phyloP scores from a whole-genome alignment of 108 stramenopile genomes.

The Stephanodiscus minutulus region DNA sequence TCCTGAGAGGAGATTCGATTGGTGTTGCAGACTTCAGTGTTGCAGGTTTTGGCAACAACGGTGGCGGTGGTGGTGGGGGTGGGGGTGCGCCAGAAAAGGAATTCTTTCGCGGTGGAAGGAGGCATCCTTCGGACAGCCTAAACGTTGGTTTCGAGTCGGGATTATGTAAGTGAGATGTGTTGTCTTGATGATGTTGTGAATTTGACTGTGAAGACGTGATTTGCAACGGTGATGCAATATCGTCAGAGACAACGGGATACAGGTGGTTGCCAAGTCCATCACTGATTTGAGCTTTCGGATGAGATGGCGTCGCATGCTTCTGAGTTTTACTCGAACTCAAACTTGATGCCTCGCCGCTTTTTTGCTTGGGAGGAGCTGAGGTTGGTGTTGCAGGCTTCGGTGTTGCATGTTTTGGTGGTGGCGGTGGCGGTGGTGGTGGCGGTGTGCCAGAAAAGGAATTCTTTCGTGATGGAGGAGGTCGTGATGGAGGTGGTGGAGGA shows the following conservation, averaged over 20 bases:
- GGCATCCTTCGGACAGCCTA: not conserved
- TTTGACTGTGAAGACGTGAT: constrained; percentile 13
- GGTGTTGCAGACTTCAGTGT: constrained; percentile 16
- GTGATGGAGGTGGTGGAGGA: constrained; percentile 32
- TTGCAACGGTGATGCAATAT: no score
- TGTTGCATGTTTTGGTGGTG: constrained; percentile 13
- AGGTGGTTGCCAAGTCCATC: no score
- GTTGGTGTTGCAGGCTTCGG: constrained; percentile 17
- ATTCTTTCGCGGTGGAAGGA: constrained; percentile 23
- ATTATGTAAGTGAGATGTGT: no score
- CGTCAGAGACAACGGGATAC: no score
- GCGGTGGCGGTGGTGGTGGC: constrained; percentile 29
- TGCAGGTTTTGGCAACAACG: constrained; percentile 16
- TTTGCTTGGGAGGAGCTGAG: not conserved
- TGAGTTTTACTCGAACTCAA: not conserved
- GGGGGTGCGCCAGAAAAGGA: constrained; percentile 19
- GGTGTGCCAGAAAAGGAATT: constrained; percentile 13
- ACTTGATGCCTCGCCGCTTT: not conserved
- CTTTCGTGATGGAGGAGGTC: constrained; percentile 42
- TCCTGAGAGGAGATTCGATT: not conserved
- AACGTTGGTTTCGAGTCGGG: no score
- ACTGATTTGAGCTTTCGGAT: constrained; percentile 8
- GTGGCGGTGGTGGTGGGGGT: constrained; percentile 18
- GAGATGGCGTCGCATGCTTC: constrained; percentile 4
- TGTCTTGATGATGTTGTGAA: no score